Percentiles rank a stretch among this genome's conserved stretches.
Evolutionary conservation across 2,329 filamentous ascomycete species (phyloP).

Genomic region (Sclerotinia trifoliorum): DNA sequence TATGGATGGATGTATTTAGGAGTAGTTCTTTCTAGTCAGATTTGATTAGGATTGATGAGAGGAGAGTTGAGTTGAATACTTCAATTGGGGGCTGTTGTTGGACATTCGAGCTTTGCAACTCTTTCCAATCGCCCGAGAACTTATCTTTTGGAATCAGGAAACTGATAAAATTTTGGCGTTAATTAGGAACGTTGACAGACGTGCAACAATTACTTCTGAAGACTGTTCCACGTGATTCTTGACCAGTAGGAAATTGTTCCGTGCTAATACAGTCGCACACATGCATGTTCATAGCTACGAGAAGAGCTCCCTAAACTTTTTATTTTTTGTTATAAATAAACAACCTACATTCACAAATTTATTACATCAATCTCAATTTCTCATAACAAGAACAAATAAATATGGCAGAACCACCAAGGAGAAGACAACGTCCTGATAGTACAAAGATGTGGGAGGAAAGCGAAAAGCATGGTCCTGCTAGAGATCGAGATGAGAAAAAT

Average conservation of each 20-base stretch:
- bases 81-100: too few species aligned
- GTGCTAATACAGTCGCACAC: neutral
- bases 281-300: neutral
- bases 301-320: neutral
- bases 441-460: slow-evolving; percentile 61
- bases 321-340: neutral
- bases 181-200: neutral
- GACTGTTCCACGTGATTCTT: neutral
- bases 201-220: neutral
- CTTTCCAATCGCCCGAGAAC: neutral
- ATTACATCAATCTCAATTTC: neutral
- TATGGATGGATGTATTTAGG: too few species aligned
- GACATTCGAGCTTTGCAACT: neutral
- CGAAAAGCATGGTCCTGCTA: slow-evolving; percentile 33
- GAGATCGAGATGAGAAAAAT: slow-evolving; percentile 45
- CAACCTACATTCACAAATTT: neutral
- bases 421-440: slow-evolving; percentile 54
- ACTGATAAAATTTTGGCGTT: too few species aligned
- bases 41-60: too few species aligned
- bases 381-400: neutral
- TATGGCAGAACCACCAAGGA: slow-evolving; percentile 55
- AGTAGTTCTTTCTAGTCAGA: too few species aligned
- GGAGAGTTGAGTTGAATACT: too few species aligned
- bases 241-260: neutral
- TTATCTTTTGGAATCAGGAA: neutral